phyloP scores from a whole-genome alignment of 495 filamentous ascomycete species.

The Penicillium ochrochloron region DNA sequence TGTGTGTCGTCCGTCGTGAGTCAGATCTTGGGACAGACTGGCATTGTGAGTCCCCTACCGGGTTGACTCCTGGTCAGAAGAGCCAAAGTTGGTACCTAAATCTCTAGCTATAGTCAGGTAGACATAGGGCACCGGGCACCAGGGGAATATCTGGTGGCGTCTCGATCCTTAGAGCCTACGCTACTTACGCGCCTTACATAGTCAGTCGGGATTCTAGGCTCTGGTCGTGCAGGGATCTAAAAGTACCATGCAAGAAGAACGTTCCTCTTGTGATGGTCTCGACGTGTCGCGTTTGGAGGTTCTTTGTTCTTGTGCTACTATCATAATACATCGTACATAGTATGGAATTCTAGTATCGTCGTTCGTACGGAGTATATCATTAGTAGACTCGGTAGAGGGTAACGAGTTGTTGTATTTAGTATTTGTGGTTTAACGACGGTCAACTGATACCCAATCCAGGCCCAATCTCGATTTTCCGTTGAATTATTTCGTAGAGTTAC shows the following conservation, averaged over 20 bases:
- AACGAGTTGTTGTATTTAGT: no score
- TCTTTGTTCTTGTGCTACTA: not conserved
- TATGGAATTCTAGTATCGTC: no score
- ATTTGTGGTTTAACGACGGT: no score
- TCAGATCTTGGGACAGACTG: not conserved
- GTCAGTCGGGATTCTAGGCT: not conserved
- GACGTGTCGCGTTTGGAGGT: not conserved
- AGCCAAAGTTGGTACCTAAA: not conserved
- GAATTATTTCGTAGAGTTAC: no score
- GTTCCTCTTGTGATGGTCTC: not conserved
- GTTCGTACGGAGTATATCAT: no score
- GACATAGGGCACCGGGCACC: not conserved
- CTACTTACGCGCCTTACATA: not conserved
- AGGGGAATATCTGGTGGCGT: not conserved
- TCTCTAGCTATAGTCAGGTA: not conserved
- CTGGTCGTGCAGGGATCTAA: not conserved
- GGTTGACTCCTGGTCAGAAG: not conserved
- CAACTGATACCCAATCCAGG: no score
- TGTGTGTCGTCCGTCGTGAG: not conserved
- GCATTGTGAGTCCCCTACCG: not conserved
- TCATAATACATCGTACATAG: no score
- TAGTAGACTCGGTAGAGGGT: no score
- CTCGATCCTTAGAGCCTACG: not conserved
- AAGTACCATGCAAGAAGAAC: not conserved
- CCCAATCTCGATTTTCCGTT: no score